These are phyloP conservation scores for Haplosporangium gracile DNA, from an alignment of 192 early-diverging fungal species.

Conservation along the genomic window DNA sequence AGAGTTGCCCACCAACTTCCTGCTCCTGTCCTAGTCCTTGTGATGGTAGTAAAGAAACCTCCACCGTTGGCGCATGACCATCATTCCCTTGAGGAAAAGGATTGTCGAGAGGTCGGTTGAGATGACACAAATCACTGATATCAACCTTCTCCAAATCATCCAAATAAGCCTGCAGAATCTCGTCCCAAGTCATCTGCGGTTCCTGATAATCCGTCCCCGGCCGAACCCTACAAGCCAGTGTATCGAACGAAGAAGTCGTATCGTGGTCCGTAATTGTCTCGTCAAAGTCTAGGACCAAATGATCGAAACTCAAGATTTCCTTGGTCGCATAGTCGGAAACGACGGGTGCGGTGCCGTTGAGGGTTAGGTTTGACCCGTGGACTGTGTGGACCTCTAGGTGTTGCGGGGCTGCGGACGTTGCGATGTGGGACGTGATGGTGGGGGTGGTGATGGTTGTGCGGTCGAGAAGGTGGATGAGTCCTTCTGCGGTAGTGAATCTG, in stretches of 20 bases:
- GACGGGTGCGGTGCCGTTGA: neutral
- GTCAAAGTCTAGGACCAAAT: slow-evolving; percentile 51
- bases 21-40: neutral
- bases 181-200: slow-evolving; percentile 37
- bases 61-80: neutral
- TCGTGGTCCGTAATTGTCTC: slow-evolving; percentile 54
- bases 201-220: slow-evolving; percentile 1
- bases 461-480: slow-evolving; percentile 33
- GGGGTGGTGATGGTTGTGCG: neutral
- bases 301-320: slow-evolving; percentile 29
- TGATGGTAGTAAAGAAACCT: neutral
- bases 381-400: slow-evolving; percentile 9
- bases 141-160: slow-evolving; percentile 48
- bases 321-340: neutral
- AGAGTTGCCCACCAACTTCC: neutral
- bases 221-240: slow-evolving; percentile 23
- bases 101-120: neutral
- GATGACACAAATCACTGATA: slow-evolving; percentile 30
- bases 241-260: slow-evolving; percentile 55
- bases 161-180: slow-evolving; percentile 50
- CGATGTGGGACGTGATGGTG: neutral
- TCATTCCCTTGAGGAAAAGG: neutral
- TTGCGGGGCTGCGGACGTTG: neutral
- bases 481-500: slow-evolving; percentile 37
- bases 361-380: neutral